A percentile compares a stretch with the other conserved stretches of the same genome.
These are phyloP conservation scores for Didymella pomorum DNA, from an alignment of 2,329 filamentous ascomycete genomes.

Conservation along the genomic window DNA sequence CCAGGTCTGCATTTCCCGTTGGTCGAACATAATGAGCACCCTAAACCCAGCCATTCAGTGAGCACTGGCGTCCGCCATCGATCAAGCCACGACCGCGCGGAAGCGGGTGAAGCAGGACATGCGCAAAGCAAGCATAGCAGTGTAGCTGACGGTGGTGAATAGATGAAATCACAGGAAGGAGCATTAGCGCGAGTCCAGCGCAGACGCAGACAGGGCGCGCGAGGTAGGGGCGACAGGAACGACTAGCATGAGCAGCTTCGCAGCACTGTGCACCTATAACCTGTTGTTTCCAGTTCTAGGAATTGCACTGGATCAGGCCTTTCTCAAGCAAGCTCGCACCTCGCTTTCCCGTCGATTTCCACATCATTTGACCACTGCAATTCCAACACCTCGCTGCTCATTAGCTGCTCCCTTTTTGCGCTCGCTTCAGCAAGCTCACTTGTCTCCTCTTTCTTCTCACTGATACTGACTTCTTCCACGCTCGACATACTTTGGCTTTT, in stretches of 20 bases:
- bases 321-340: not conserved
- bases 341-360: not conserved
- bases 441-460: not conserved
- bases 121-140: not conserved
- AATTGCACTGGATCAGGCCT: too few relatives aligned
- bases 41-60: constrained; percentile 12
- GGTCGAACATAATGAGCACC: constrained; percentile 21
- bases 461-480: not conserved
- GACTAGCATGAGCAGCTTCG: not conserved
- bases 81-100: constrained; percentile 23
- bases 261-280: not conserved
- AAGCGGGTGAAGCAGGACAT: constrained; percentile 23
- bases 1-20: constrained; percentile 26
- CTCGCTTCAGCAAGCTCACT: not conserved
- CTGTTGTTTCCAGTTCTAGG: not conserved
- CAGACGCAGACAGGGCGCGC: not conserved
- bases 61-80: constrained; percentile 14
- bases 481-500: not conserved
- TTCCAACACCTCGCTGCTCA: not conserved
- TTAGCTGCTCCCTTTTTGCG: not conserved
- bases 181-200: not conserved
- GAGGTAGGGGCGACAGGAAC: too few relatives aligned
- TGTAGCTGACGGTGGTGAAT: constrained; percentile 16
- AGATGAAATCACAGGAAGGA: not conserved
- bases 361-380: not conserved